Conservation (phyloP, 768 basidiomycete species). For the Mycena belliarum region DNA sequence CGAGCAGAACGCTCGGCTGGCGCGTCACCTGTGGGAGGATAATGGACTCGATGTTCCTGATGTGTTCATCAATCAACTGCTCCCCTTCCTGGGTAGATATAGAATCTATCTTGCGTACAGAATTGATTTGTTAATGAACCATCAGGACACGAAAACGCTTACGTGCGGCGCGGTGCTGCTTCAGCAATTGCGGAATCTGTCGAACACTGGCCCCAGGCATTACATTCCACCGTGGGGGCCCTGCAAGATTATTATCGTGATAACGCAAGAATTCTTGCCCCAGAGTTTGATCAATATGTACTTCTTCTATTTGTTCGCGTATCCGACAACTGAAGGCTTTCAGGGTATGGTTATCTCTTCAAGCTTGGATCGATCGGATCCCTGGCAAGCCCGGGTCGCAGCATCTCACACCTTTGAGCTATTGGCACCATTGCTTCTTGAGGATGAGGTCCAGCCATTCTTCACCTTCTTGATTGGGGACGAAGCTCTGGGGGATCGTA, state of each 20-base stretch:
- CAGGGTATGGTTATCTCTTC: slow-evolving; percentile 93
- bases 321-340: neutral
- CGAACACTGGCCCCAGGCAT: slow-evolving; percentile 65
- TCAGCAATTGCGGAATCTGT: slow-evolving; percentile 76
- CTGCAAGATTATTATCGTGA: slow-evolving; percentile 80
- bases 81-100: slow-evolving; percentile 66
- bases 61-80: slow-evolving; percentile 54
- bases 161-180: slow-evolving; percentile 75
- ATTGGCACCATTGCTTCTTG: slow-evolving; percentile 65
- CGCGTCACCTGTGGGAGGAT: slow-evolving; percentile 88
- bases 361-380: slow-evolving; percentile 85
- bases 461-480: slow-evolving; percentile 87
- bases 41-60: slow-evolving; percentile 90
- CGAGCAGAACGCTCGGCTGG: slow-evolving; percentile 85
- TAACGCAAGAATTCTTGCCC: slow-evolving; percentile 85
- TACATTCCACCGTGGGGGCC: slow-evolving; percentile 45
- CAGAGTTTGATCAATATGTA: slow-evolving; percentile 93
- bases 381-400: slow-evolving; percentile 83
- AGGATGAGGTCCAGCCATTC: slow-evolving; percentile 64
- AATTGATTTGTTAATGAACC: neutral
- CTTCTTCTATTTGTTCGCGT: slow-evolving; percentile 27
- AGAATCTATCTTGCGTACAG: neutral
- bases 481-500: slow-evolving; percentile 85
- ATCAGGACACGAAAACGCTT: slow-evolving; percentile 75
- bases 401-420: slow-evolving; percentile 66